Evolutionary conservation across 164 flowering plant species (phyloP).

Genomic region (Vitis cinerea): DNA sequence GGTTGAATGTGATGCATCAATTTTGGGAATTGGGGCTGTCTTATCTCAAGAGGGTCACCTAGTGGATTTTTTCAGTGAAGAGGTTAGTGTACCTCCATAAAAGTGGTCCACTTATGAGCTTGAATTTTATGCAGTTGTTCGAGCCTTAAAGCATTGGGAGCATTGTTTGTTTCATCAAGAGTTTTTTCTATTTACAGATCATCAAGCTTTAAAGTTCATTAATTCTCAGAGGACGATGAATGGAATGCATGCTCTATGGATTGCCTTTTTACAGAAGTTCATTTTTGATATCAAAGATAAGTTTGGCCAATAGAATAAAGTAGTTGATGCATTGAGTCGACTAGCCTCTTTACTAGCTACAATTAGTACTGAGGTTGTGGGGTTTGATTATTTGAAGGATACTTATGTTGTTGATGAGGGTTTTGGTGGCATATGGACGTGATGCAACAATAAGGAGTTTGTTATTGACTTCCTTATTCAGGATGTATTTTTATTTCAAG

Average conservation of each 20-base stretch:
- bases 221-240: not conserved
- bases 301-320: not conserved
- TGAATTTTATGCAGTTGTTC: conserved; percentile 5
- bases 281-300: conserved; percentile 5
- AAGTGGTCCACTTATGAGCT: conserved; percentile 3
- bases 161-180: conserved; percentile 5
- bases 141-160: conserved; percentile 3
- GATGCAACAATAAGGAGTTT: not conserved
- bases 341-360: not conserved
- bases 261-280: conserved; percentile 1
- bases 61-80: conserved; percentile 6
- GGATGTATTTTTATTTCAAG: conserved; percentile 2
- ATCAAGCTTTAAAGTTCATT: conserved; percentile 8
- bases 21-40: not conserved
- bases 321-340: conserved; percentile 1
- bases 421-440: not conserved
- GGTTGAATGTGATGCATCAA: conserved; percentile 10
- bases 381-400: not conserved
- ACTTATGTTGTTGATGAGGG: not conserved
- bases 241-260: conserved; percentile 9
- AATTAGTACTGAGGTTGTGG: not conserved
- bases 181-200: conserved; percentile 6
- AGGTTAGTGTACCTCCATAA: conserved; percentile 7
- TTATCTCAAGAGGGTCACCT: conserved; percentile 6
- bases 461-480: not conserved